These are phyloP conservation scores for Lecanoromycetidae sp. DNA, from an alignment of 2,329 filamentous ascomycete genomes.

Conservation along the genomic window DNA sequence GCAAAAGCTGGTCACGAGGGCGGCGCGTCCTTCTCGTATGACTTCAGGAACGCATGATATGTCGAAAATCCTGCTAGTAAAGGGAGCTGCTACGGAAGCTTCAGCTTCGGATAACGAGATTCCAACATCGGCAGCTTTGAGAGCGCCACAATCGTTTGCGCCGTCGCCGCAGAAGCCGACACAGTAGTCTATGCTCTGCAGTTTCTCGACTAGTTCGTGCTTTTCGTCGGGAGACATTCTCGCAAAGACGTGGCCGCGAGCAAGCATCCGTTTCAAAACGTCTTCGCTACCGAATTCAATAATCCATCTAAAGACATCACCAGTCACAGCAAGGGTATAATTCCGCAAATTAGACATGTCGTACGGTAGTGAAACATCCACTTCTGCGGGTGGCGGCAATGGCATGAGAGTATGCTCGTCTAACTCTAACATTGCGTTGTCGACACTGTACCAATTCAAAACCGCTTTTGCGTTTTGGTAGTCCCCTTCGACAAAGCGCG, in stretches of 20 bases:
- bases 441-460: slow-evolving; percentile 88
- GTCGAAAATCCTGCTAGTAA: slow-evolving; percentile 90
- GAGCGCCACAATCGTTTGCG: slow-evolving; percentile 90
- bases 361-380: slow-evolving; percentile 73
- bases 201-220: slow-evolving; percentile 90
- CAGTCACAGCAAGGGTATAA: slow-evolving; percentile 79
- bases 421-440: slow-evolving; percentile 64
- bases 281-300: slow-evolving; percentile 79
- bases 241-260: slow-evolving; percentile 84
- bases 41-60: slow-evolving; percentile 91
- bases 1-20: slow-evolving; percentile 95
- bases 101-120: slow-evolving; percentile 96
- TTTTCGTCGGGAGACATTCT: slow-evolving; percentile 99
- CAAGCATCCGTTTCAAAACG: slow-evolving; percentile 73
- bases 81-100: slow-evolving; percentile 94
- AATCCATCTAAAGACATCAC: slow-evolving; percentile 94
- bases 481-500: slow-evolving; percentile 71
- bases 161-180: slow-evolving; percentile 95
- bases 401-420: slow-evolving; percentile 69
- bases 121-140: slow-evolving; percentile 94
- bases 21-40: slow-evolving; percentile 82
- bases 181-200: slow-evolving; percentile 92
- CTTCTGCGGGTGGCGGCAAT: slow-evolving; percentile 54
- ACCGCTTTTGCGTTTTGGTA: slow-evolving; percentile 59
- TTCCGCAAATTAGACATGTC: slow-evolving; percentile 70